These are phyloP conservation scores for Boletus sp. DNA, from an alignment of 768 basidiomycete species.

Conservation along the genomic window DNA sequence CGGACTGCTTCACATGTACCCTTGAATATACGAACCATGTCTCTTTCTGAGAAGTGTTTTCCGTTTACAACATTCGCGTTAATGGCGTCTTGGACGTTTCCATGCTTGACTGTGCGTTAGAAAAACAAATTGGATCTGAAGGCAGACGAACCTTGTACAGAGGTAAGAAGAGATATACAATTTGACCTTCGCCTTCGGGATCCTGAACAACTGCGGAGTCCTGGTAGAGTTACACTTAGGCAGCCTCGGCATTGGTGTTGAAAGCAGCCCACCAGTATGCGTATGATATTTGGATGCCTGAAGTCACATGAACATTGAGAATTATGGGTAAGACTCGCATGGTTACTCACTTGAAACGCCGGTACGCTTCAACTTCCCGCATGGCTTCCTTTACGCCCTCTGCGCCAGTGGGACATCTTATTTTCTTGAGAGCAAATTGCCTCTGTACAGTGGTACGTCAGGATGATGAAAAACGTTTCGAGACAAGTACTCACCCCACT, in stretches of 20 bases:
- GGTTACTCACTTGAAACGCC: constrained; percentile 79
- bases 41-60: constrained; percentile 79
- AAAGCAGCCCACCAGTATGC: constrained; percentile 62
- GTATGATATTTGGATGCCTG: constrained; percentile 96
- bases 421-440: constrained; percentile 96
- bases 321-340: not conserved
- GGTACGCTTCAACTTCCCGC: constrained; percentile 89
- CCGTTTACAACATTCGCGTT: constrained; percentile 81
- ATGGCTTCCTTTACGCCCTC: constrained; percentile 88
- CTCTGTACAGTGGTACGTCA: constrained; percentile 42
- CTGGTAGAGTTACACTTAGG: constrained; percentile 35
- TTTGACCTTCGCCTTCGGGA: constrained; percentile 87
- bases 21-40: constrained; percentile 86
- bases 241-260: not conserved
- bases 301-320: not conserved
- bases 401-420: constrained; percentile 83
- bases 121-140: not conserved
- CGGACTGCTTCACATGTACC: constrained; percentile 92
- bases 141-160: constrained; percentile 69
- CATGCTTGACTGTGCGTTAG: constrained; percentile 51
- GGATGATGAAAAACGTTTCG: not conserved
- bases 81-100: constrained; percentile 94
- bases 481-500: constrained; percentile 59
- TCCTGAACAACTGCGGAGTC: constrained; percentile 96
- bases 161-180: constrained; percentile 95